Base-by-base conservation (phyloP, 108 stramenopile genomes). In the Tribonema minus region DNA sequence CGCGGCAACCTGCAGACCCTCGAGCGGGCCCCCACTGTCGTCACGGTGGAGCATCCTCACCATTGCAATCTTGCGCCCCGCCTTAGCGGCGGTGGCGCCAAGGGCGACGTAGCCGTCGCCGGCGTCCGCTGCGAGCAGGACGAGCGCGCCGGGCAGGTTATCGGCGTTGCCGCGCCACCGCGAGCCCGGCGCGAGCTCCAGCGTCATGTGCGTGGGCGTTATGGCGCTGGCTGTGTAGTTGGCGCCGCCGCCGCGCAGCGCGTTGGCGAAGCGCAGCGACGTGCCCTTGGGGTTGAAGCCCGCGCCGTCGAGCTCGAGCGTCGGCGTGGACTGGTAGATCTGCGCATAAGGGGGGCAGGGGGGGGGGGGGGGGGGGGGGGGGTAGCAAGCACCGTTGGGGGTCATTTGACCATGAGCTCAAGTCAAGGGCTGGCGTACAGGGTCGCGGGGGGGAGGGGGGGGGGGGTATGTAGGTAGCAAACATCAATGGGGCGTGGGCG, bases 101-200 rank as follows among this genome's bases (percentile, higher is more conserved):
- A 85, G 82, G 7, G 85, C 70, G 25, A 85, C 83, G 61, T 58
- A 84, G 39, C 83, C 85, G 26, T 67, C 76, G 25, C 83, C 85
- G 31, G 73, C 66, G 28, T 85, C 73, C 25, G 83, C 83, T 4
- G 85, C 83, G 7, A 85, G 82, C 2, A 85, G 36, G 12, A 64
- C 68, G 4, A 85, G 41, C 36, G 61, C 30, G 2, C 85, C 85
- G 3, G 85, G 85, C 26, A 85, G 67, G 63, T 80, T 73, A 3
- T 34, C 73, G 23, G 61, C 25, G 73, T 85, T 85, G 60, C 35
- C 33, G 40, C 80, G 75, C 84, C 84, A 85, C 29, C 3, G 37
- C 70, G 63, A 66, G 20, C 84, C 82, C 34, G 72, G 71, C 25
- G n/a, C 32, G 26, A 85, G 72, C 36, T 69, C n/a, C 3, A 85